Evolutionary conservation across 2,329 filamentous ascomycete genomes (phyloP).

Genomic region (Diaporthe vaccinii): DNA sequence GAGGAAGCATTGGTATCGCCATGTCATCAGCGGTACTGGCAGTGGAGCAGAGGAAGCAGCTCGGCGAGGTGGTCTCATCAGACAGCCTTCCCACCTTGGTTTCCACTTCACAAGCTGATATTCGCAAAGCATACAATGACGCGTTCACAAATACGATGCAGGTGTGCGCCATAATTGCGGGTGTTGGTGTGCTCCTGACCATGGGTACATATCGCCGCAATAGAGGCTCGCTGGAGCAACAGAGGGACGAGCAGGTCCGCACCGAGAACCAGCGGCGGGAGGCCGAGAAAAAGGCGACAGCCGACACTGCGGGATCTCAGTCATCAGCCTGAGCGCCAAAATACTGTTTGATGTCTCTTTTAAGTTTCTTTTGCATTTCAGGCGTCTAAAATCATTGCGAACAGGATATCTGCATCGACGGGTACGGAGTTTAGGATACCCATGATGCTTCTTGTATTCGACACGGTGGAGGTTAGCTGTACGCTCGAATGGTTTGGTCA

Average conservation of each 20-base stretch:
- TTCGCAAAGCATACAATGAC: slow-evolving; percentile 57
- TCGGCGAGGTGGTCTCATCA: slow-evolving; percentile 43
- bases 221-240: slow-evolving; percentile 48
- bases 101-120: slow-evolving; percentile 47
- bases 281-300: slow-evolving; percentile 20
- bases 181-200: slow-evolving; percentile 55
- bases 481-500: neutral
- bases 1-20: slow-evolving; percentile 68
- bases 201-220: slow-evolving; percentile 55
- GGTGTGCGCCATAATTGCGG: slow-evolving; percentile 58
- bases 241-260: slow-evolving; percentile 44
- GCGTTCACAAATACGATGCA: slow-evolving; percentile 63
- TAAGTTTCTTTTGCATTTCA: neutral
- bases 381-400: neutral
- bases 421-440: slow-evolving; percentile 1
- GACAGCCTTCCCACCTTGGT: slow-evolving; percentile 45
- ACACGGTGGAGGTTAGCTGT: neutral
- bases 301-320: slow-evolving; percentile 7
- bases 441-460: neutral
- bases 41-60: slow-evolving; percentile 49
- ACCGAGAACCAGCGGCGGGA: slow-evolving; percentile 47
- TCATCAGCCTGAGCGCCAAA: neutral
- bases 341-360: too few species aligned
- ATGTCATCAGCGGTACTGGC: slow-evolving; percentile 63
- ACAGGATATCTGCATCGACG: neutral